Evolutionary conservation across 257 asterid species (phyloP), one percentile per base, ranked within the genome.

Genomic region (Nicotiana tomentosiformis): DNA sequence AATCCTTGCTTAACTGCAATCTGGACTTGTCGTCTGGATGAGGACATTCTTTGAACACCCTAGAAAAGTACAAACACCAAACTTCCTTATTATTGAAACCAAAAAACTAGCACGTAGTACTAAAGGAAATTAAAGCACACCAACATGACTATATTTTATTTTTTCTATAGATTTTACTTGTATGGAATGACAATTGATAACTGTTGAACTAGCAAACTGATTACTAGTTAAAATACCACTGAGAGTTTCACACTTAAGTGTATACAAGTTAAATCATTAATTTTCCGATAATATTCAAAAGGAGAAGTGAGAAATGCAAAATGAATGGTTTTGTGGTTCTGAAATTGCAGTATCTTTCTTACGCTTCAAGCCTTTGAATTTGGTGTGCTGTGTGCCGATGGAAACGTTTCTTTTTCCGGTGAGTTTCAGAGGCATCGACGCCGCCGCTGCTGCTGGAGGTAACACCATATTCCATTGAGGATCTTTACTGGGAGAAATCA

Each of bases 11-110:
- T 67, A 96, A 85, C 85, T 90, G 90, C 86, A 89, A 84, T 51
- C 98, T 93, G 4, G 92, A 89, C 87, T 94, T 96, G 87, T 96
- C 99, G 58, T 96, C 99, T 56, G 99, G 99, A 84, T 96, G 98
- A 15, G 97, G 97, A 85, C 92, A 91, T 66, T 92, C 99, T 81
- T 91, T 93, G 89, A 96, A 96, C 64, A 74, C 80, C 1, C 80
- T 74, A 26, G 39, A 51, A 23, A 74, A 23, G 64, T 51, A 49
- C 12, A 26, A 74, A 51, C 62, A 51, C 43, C 43, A 90, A 92
- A 84, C 29, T 97, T 96, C 35, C 68, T 61, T 58, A 58, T 57
- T 57, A 7, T 60, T 3, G 5, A 7, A 53, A 35, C 5, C 32
- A 78, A 58, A 61, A 18, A 62, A 12, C 53, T 62, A 33, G 20